These are phyloP conservation scores for Macrophomina phaseolina DNA, from an alignment of 2,329 filamentous ascomycete genomes.

Conservation along the genomic window DNA sequence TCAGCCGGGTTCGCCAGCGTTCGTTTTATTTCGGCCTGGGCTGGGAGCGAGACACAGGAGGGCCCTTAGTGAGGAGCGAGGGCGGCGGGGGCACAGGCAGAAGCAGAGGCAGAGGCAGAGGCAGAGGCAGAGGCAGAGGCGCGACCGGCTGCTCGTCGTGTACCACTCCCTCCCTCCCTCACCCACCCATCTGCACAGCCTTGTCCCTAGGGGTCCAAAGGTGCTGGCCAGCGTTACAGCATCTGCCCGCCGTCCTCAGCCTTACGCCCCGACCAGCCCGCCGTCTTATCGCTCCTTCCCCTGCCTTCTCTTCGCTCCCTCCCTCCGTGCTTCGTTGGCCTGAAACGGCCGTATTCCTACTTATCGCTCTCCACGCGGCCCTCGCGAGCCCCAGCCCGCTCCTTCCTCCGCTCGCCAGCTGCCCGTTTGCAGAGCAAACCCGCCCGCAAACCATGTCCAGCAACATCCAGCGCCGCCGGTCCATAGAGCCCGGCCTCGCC, in stretches of 20 bases:
- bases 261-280: slow-evolving; percentile 10
- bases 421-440: not conserved
- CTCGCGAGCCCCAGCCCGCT: not conserved
- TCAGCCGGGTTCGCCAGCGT: not conserved
- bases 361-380: slow-evolving; percentile 21
- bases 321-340: slow-evolving; percentile 14
- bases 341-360: slow-evolving; percentile 22
- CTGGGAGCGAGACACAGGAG: slow-evolving; percentile 1
- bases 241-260: not conserved
- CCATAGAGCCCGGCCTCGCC: slow-evolving; percentile 26
- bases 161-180: too few species aligned
- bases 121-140: too few species aligned
- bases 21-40: not conserved
- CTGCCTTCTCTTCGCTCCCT: not conserved
- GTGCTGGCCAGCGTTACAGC: not conserved
- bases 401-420: not conserved
- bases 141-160: not conserved
- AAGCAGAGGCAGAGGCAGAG: too few species aligned
- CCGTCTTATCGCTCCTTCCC: slow-evolving; percentile 14
- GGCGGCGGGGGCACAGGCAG: too few species aligned
- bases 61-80: not conserved
- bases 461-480: slow-evolving; percentile 25
- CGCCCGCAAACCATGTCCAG: slow-evolving; percentile 8
- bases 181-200: not conserved
- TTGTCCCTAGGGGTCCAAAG: slow-evolving; percentile 1